These are phyloP conservation scores for Paecilomyces fulvus DNA, from an alignment of 2,329 filamentous ascomycete genomes.

Conservation along the genomic window DNA sequence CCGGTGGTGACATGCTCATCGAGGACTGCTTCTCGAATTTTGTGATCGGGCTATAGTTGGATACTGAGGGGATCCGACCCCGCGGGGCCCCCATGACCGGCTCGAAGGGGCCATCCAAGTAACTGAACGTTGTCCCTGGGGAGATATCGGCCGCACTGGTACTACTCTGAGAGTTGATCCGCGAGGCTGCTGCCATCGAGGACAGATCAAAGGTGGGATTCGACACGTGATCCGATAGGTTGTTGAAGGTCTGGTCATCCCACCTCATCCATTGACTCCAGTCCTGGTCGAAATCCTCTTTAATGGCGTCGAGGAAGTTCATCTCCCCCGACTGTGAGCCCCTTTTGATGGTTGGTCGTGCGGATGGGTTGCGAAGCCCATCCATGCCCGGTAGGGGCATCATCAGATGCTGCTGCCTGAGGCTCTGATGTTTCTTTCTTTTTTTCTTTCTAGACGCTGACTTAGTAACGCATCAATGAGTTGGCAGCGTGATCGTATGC, in stretches of 20 bases:
- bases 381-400: not conserved
- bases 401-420: not conserved
- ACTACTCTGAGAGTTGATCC: constrained; percentile 13
- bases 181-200: constrained; percentile 17
- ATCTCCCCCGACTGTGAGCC: constrained; percentile 10
- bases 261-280: constrained; percentile 41
- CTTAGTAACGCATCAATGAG: not conserved
- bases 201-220: constrained; percentile 11
- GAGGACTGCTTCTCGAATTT: constrained; percentile 6
- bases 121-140: constrained; percentile 22
- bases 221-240: constrained; percentile 18
- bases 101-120: constrained; percentile 19
- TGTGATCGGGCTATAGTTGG: constrained; percentile 3
- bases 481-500: not conserved
- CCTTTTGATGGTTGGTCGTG: constrained; percentile 7
- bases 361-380: not conserved
- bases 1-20: constrained; percentile 17
- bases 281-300: constrained; percentile 27
- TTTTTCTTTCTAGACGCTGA: not conserved
- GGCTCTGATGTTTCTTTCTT: not conserved
- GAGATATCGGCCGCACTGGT: constrained; percentile 19
- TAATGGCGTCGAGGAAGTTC: constrained; percentile 11
- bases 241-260: constrained; percentile 30
- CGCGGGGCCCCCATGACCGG: constrained; percentile 6
- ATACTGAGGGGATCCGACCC: not conserved